These are phyloP conservation scores for Apium graveolens DNA, from an alignment of 129 eudicot genomes.

Conservation along the genomic window DNA sequence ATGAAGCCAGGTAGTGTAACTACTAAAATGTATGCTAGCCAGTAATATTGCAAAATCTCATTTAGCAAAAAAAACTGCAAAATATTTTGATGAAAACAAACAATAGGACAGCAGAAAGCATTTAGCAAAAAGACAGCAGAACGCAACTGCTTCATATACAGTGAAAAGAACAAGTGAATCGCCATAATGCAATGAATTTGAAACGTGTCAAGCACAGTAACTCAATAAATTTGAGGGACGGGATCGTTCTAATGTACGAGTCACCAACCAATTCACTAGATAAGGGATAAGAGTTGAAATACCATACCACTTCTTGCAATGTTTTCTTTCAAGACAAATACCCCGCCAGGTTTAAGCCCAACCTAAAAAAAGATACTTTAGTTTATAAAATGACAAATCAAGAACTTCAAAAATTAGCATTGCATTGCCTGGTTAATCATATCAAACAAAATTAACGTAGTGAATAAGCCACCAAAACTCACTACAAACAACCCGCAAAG, in stretches of 20 bases:
- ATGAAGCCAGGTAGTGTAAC: not conserved
- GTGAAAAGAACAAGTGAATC: not conserved
- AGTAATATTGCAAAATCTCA: not conserved
- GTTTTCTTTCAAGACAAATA: conserved; percentile 81
- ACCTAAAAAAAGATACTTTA: conserved; percentile 32
- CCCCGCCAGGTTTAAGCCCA: conserved; percentile 94
- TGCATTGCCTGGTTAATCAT: not conserved
- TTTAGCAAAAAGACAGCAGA: not conserved
- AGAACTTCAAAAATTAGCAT: not conserved
- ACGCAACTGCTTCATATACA: not conserved
- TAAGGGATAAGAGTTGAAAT: conserved; percentile 3
- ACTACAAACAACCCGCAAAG: not conserved
- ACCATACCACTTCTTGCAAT: conserved; percentile 66
- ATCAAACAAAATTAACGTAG: not conserved
- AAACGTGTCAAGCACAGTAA: not conserved
- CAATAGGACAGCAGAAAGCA: not conserved
- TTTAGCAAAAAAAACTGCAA: not conserved
- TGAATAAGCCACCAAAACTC: not conserved
- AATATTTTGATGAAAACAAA: not conserved
- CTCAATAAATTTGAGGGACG: not conserved
- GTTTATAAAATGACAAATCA: conserved; percentile 14
- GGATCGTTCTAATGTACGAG: not conserved
- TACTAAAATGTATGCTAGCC: not conserved
- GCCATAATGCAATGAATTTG: not conserved
- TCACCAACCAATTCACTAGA: not conserved